Base-by-base conservation (phyloP, 768 basidiomycete species). In the Pulveroboletus sp. region DNA sequence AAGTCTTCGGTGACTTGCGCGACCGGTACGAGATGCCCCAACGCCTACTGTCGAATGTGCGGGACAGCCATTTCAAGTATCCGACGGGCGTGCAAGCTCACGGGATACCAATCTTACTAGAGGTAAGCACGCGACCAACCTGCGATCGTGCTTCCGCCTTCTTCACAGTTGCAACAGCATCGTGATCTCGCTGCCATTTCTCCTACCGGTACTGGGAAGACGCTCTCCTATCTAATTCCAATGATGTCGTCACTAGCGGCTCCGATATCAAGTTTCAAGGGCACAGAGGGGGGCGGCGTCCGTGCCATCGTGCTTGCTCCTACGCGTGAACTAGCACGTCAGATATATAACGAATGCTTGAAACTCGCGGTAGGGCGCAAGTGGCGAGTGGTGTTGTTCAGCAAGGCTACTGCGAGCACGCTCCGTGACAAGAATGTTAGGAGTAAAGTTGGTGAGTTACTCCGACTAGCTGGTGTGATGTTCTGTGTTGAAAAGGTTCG, bases 131-230 rank as follows among this genome's bases (percentile, higher is more conserved):
- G 59, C 33, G 33, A 42, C 10, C 42, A 3, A 11, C 32, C 15
- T 43, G 36, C 12, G 27, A 59, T 51, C 24, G 24, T 45, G 24
- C 1, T 11, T 46, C 10, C 9, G 18, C 8, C 21, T 28, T 36
- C 7, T 17, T 56, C 18, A 47, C 44, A 18, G 26, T 32, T 11
- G 40, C 36, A 21, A 27, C 51, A 90, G 90, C 75, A 73, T 53
- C 83, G 89, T 50, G 95, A 99, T 68, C 75, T 96, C 21, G 85
- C 89, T 46, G 95, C 94, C 27, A 88, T 98, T 17, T 96, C 96
- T 0, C 96, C 96, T 0, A 99, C 96, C 6, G 96, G 96, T 43
- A 94, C 91, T 9, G 96, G 96, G 52, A 99, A 99, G 73, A 99
- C 96, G 0, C 75, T 97, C 6, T 81, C 93, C 0, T 99, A 97